These are phyloP conservation scores for Hypomontagnella submonticulosa DNA, from an alignment of 495 filamentous ascomycete genomes.

Conservation along the genomic window DNA sequence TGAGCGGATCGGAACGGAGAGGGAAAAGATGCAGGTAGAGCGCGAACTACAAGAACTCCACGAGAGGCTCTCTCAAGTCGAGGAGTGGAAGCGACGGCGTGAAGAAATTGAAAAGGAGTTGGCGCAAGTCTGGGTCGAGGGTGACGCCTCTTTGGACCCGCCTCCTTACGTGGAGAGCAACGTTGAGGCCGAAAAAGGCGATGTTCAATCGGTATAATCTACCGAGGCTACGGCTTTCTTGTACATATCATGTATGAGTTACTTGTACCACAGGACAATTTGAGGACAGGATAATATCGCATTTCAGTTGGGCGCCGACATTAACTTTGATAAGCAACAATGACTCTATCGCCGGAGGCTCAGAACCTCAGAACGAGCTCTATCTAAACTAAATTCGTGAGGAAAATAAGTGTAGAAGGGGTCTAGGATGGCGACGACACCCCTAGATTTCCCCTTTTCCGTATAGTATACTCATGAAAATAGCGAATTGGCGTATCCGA, in stretches of 20 bases:
- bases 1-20: slow-evolving; percentile 89
- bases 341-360: no score
- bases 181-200: slow-evolving; percentile 33
- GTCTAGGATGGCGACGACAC: no score
- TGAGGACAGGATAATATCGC: slow-evolving; percentile 3
- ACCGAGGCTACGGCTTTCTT: not conserved
- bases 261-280: slow-evolving; percentile 18
- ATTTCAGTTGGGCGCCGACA: no score
- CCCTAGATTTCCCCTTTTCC: no score
- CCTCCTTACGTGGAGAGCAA: slow-evolving; percentile 53
- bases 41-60: slow-evolving; percentile 86
- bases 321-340: no score
- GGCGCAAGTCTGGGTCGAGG: slow-evolving; percentile 66
- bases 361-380: no score
- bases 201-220: slow-evolving; percentile 13
- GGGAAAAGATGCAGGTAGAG: slow-evolving; percentile 91
- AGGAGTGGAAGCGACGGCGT: slow-evolving; percentile 81
- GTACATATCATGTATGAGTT: slow-evolving; percentile 30
- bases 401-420: no score
- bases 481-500: no score
- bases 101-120: slow-evolving; percentile 74
- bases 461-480: no score
- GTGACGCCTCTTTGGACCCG: slow-evolving; percentile 51
- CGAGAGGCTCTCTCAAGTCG: slow-evolving; percentile 80
- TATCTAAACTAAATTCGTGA: no score